Evolutionary conservation across 164 flowering plant species (phyloP), one percentile per base, ranked within the genome.

Genomic region (Vitis vinifera): DNA sequence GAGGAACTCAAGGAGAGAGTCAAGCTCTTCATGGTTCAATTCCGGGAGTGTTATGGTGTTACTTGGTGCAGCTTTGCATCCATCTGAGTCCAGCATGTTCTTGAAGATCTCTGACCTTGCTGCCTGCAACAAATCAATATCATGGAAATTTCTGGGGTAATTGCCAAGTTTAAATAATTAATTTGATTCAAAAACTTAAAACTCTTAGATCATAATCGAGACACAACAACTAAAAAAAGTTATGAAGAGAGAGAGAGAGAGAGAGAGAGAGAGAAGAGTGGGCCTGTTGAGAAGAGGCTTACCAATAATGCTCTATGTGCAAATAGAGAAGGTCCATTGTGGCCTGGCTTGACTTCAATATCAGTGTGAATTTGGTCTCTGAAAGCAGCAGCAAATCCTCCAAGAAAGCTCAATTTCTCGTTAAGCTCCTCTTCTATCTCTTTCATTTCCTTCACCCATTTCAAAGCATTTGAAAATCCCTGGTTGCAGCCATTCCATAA

Each of bases 221-320:
- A 23, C 27, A 23, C 27, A 23, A 44, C 31, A 48, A 57, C 9
- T 15, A 29, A 4, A 8, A 19, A 12, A 55, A 51, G 1, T 48
- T 2, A 31, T 4, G 1, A 30, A 15, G 17, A 27, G 27, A 23
- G 27, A 23, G 27, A 23, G 27, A 23, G 2, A 23, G 2, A 23
- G 27, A n/a, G n/a, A 23, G 23, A 19, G 1, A 23, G 23, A 17
- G 17, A 17, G 17, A 17, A 17, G 17, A 23, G 27, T 23, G 27
- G 27, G 27, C 2, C 27, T 23, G 27, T 23, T 23, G 27, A 23
- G 27, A 23, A 1, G 27, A 23, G 27, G 27, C 27, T 23, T 23
- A 23, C 98, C 86, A 94, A 72, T 62, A 91, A 23, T 13, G 91
- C 88, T 81, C 80, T 85, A 66, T 94, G 97, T n/a, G 93, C 87